These are phyloP conservation scores for Pinus taeda DNA, from an alignment of 75 land plant species.

Conservation along the genomic window DNA sequence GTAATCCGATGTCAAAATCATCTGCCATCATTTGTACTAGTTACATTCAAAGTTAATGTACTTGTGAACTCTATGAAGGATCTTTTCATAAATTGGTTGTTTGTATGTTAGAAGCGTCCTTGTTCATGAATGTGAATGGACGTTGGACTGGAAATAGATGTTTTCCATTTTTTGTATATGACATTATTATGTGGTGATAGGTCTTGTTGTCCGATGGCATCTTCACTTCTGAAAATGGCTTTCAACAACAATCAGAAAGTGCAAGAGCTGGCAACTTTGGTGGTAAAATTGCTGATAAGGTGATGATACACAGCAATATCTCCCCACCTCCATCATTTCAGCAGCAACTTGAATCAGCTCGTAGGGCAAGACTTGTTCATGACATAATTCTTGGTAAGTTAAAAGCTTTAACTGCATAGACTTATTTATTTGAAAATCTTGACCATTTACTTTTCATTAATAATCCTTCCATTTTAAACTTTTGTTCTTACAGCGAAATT, in stretches of 20 bases:
- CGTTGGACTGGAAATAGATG: neutral
- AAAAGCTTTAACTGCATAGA: neutral
- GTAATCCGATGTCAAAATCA: too few relatives aligned
- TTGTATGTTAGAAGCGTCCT: neutral
- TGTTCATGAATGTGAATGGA: neutral
- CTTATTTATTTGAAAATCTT: neutral
- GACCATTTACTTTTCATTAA: neutral
- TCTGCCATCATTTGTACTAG: too few relatives aligned
- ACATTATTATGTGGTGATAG: constrained; percentile 1
- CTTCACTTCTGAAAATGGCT: constrained; percentile 1
- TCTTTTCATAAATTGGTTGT: neutral
- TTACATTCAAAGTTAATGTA: too few relatives aligned
- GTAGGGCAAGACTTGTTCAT: constrained; percentile 79
- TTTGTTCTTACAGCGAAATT: neutral
- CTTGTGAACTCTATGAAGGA: too few relatives aligned
- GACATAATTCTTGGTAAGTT: constrained; percentile 75
- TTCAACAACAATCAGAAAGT: constrained; percentile 2
- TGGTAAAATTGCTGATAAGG: neutral
- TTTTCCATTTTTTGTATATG: neutral
- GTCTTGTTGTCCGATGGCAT: neutral
- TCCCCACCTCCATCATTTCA: constrained; percentile 51
- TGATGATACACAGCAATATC: neutral
- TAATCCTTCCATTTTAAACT: neutral
- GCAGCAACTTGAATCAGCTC: constrained; percentile 75
- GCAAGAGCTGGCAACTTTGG: constrained; percentile 3